phyloP scores from a whole-genome alignment of 2,329 filamentous ascomycete genomes.

The Pseudocercospora cruenta region DNA sequence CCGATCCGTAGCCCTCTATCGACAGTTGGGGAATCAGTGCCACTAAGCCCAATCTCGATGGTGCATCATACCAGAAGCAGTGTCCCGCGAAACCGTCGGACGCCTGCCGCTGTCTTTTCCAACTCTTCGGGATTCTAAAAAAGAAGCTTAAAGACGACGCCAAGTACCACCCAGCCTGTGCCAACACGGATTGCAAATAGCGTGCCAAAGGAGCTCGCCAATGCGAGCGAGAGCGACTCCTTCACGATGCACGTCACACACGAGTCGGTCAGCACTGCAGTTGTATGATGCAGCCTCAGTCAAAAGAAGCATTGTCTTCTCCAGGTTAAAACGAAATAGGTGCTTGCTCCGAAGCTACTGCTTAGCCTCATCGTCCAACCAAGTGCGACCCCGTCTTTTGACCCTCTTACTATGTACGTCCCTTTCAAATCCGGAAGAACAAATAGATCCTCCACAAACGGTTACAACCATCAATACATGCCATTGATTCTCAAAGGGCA shows the following conservation, averaged over 20 bases:
- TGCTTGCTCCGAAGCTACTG: constrained; percentile 14
- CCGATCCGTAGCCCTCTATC: not conserved
- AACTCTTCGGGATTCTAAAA: constrained; percentile 9
- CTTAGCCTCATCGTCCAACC: constrained; percentile 18
- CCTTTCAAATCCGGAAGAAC: not conserved
- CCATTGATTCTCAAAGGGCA: not conserved
- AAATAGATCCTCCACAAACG: not conserved
- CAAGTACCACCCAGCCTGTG: not conserved
- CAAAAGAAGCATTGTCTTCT: constrained; percentile 1
- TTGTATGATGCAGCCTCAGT: not conserved
- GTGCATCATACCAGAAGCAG: not conserved
- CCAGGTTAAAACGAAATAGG: not conserved
- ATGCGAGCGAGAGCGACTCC: not conserved
- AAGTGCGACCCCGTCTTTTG: constrained; percentile 8
- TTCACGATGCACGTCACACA: constrained; percentile 8
- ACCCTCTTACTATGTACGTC: not conserved
- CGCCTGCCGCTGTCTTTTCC: constrained; percentile 2
- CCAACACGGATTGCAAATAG: constrained; percentile 15
- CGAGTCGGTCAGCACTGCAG: constrained; percentile 9
- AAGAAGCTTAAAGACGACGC: constrained; percentile 19
- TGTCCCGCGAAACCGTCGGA: not conserved
- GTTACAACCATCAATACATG: not conserved
- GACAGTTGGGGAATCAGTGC: not conserved
- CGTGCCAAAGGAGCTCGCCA: not conserved
- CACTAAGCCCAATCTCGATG: not conserved